Evolutionary conservation across 2,329 filamentous ascomycete genomes (phyloP).

Genomic region (Pseudogymnoascus sp.): DNA sequence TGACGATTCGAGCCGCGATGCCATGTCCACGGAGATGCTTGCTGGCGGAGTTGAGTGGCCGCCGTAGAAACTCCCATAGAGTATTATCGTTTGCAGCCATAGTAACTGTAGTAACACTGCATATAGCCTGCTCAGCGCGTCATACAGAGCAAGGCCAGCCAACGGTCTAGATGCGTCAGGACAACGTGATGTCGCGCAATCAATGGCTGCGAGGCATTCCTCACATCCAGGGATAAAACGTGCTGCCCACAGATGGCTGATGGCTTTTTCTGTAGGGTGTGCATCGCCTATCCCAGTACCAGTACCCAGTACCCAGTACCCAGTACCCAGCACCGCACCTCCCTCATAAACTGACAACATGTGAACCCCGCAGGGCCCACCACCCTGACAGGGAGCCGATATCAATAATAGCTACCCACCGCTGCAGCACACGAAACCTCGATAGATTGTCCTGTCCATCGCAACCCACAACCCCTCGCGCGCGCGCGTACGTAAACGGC

Average conservation of each 20-base stretch:
- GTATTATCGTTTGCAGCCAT: background rate
- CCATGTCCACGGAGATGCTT: background rate
- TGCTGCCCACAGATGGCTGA: background rate
- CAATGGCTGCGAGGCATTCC: background rate
- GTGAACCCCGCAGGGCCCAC: background rate
- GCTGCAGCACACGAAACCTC: background rate
- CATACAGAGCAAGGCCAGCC: background rate
- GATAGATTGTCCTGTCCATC: background rate
- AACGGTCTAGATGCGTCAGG: background rate
- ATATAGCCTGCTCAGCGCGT: background rate
- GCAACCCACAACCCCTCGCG: background rate
- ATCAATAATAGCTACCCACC: slow-evolving; percentile 4
- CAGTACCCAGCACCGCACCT: no score
- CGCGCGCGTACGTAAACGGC: background rate
- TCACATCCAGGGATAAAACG: background rate
- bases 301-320: no score
- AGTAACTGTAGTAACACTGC: background rate
- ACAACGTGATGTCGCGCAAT: background rate
- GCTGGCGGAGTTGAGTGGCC: background rate
- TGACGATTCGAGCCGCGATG: slow-evolving; percentile 6
- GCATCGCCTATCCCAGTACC: background rate
- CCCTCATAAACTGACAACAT: background rate
- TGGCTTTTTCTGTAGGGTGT: background rate
- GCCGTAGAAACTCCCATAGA: background rate
- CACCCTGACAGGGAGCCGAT: background rate